A percentile compares a stretch with the other conserved stretches of the same genome.
These are phyloP conservation scores for Arctium minus DNA, from an alignment of 129 eudicot genomes.

Conservation along the genomic window DNA sequence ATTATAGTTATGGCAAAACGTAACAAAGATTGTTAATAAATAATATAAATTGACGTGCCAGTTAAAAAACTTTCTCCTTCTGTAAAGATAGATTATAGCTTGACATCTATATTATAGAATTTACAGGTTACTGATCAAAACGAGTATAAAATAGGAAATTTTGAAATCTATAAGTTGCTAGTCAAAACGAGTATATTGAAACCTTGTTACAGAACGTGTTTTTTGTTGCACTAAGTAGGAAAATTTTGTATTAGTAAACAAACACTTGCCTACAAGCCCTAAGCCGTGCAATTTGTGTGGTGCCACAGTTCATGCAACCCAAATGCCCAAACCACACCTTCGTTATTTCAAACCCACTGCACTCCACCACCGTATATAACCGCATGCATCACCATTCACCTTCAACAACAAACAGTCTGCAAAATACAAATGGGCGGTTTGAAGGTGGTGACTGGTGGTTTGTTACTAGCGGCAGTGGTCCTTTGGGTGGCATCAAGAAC, in stretches of 20 bases:
- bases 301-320: conserved; percentile 23
- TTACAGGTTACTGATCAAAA: not conserved
- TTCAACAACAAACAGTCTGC: not conserved
- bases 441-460: conserved; percentile 3
- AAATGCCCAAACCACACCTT: conserved; percentile 33
- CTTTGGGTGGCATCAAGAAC: conserved; percentile 8
- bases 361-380: conserved; percentile 13
- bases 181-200: too few relatives aligned
- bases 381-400: not conserved
- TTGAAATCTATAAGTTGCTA: not conserved
- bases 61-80: too few relatives aligned
- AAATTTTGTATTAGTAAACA: not conserved
- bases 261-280: not conserved
- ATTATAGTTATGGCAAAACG: too few relatives aligned
- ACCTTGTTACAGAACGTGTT: too few relatives aligned
- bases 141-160: not conserved
- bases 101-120: too few relatives aligned
- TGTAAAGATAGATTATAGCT: too few relatives aligned
- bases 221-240: not conserved
- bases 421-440: conserved; percentile 10
- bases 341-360: conserved; percentile 29
- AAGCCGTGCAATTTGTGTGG: conserved; percentile 6
- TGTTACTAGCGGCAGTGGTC: conserved; percentile 2
- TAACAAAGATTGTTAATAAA: too few relatives aligned
- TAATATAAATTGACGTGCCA: too few relatives aligned